A percentile compares a stretch with the other conserved stretches of the same genome.
Evolutionary conservation across 345 rosid genomes (phyloP).

Genomic region (Gossypium mustelinum): DNA sequence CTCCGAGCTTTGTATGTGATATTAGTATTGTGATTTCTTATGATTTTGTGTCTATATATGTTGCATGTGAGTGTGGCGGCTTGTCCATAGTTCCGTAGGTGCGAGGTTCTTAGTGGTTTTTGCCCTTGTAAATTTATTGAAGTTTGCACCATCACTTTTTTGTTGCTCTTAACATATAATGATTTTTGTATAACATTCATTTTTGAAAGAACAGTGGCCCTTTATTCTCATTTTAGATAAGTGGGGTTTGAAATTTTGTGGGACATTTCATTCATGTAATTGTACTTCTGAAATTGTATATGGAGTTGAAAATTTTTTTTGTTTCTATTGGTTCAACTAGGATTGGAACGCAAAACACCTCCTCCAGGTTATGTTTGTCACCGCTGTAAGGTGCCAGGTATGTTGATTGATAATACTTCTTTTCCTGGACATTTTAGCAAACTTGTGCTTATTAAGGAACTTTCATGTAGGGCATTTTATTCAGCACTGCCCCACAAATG

Average conservation of each 20-base stretch:
- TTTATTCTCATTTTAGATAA: not conserved
- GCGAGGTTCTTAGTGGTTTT: conserved; percentile 1
- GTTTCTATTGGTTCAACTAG: conserved; percentile 39
- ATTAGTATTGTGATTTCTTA: not conserved
- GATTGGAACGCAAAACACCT: conserved; percentile 92
- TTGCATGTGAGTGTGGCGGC: not conserved
- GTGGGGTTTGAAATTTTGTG: not conserved
- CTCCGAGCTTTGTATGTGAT: not conserved
- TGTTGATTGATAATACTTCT: conserved; percentile 22
- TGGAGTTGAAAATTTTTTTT: conserved; percentile 21
- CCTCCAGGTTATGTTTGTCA: conserved; percentile 95
- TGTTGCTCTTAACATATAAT: not conserved
- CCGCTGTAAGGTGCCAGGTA: conserved; percentile 95
- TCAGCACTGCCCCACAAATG: conserved; percentile 98
- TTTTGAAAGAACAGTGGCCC: not conserved
- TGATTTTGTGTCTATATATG: not conserved
- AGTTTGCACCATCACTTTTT: not conserved
- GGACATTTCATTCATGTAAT: not conserved
- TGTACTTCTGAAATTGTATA: not conserved
- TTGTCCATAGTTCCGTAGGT: not conserved
- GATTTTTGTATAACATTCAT: not conserved
- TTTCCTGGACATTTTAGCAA: not conserved
- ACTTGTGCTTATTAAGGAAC: conserved; percentile 9
- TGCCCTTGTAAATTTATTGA: not conserved
- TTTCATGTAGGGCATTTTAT: conserved; percentile 77